Conservation (phyloP, 2,329 filamentous ascomycete species). For the Sclerotinia subarctica region DNA sequence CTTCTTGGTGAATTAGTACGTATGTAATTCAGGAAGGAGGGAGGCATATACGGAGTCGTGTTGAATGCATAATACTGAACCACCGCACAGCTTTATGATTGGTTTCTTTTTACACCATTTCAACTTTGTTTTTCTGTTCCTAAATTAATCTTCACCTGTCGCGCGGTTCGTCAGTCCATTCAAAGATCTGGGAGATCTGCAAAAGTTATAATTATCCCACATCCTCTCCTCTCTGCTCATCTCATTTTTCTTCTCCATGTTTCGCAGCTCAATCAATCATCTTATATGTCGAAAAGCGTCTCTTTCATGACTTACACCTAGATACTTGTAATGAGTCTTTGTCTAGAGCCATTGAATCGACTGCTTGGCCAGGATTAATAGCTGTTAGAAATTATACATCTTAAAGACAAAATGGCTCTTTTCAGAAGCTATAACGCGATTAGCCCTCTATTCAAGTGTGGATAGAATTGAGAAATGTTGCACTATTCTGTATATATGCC, state of each 20-base stretch:
- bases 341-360: background rate
- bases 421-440: background rate
- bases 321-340: background rate
- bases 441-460: no score
- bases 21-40: no score
- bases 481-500: no score
- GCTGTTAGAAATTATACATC: background rate
- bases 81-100: background rate
- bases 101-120: background rate
- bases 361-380: background rate
- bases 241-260: background rate
- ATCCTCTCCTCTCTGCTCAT: background rate
- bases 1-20: no score
- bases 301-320: background rate
- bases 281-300: background rate
- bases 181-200: background rate
- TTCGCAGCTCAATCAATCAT: background rate
- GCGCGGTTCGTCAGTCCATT: background rate
- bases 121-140: background rate
- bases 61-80: background rate
- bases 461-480: background rate
- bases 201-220: background rate
- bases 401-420: background rate
- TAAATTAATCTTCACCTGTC: background rate
- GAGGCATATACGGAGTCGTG: background rate